Evolutionary conservation across 225 moss, liverwort and hornwort species (phyloP).

Genomic region (Anthoceros angustus): DNA sequence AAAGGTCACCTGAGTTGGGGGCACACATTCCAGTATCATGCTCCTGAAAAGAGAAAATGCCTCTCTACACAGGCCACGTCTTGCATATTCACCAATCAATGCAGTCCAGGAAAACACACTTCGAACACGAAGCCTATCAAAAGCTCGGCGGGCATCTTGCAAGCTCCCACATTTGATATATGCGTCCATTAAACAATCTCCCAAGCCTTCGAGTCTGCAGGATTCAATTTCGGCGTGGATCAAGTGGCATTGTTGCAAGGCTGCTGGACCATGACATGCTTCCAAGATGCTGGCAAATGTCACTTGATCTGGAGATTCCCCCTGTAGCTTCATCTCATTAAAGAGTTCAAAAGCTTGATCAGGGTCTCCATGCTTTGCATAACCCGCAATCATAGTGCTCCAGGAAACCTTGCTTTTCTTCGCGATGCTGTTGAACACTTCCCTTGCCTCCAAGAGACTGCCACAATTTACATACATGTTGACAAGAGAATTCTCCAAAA

Average conservation of each 20-base stretch:
- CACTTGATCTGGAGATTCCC: background rate
- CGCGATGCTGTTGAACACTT: background rate
- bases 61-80: background rate
- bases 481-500: background rate
- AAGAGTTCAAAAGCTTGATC: background rate
- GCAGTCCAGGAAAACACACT: background rate
- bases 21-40: background rate
- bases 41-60: background rate
- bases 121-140: background rate
- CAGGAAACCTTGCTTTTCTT: background rate
- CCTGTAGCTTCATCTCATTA: background rate
- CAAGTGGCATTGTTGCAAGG: background rate
- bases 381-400: background rate
- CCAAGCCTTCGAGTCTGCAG: background rate
- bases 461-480: background rate
- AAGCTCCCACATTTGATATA: constrained; percentile 1
- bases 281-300: background rate
- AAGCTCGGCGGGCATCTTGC: background rate
- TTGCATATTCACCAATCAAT: constrained; percentile 1
- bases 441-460: background rate
- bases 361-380: background rate
- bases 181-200: background rate
- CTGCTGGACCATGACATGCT: background rate
- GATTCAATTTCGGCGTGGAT: background rate
- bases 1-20: background rate